Base-by-base conservation (phyloP, 495 filamentous ascomycete species). In the Trypethelium eluteriae region DNA sequence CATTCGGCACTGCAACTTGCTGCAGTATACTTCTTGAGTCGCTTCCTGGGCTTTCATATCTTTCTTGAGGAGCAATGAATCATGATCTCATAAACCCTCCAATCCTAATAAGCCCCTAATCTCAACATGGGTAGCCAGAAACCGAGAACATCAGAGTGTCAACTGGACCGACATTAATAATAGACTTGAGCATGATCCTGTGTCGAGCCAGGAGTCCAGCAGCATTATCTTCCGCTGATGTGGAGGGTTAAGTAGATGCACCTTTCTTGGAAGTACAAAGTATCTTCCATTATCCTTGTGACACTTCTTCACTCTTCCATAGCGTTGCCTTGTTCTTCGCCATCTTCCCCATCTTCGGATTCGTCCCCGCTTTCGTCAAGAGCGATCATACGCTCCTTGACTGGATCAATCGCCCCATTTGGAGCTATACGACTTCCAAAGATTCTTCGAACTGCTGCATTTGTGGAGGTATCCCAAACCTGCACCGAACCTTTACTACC, bases 381-480 rank as follows among this genome's bases (percentile, higher is more conserved):
- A 2, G 87, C 88, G 12, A 96, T 83, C 47, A 90, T 79, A 59
- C 88, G 85, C 77, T 98, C 94, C 78, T 88, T 82, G 14, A 87
- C 84, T 41, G 88, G 85, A 11, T 84, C 83, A 18, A 77, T 70
- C 46, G 76, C 74, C 11, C 36, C 63, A 34, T 65, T 65, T 61
- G 81, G 79, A 57, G 80, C 80, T 66, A 96, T 80, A 64, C 88
- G 85, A 64, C 83, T 84, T 12, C 87, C 91, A 79, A 99, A 99
- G 9, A 87, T 86, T 66, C 88, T 82, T 66, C 94, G 85, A n/a
- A 99, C 92, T 16, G 90, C 90, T 2, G 81, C 84, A 77, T 98
- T 98, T 10, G 95, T 98, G 69, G 89, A 92, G 2, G 94, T 96
- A 76, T 99, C 94, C 94, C 94, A 99, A 38, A 99, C 83, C 71